Evolutionary conservation across 208 protist genomes (phyloP), one percentile per base, ranked within the genome.

Genomic region (Leishmania lainsoni): DNA sequence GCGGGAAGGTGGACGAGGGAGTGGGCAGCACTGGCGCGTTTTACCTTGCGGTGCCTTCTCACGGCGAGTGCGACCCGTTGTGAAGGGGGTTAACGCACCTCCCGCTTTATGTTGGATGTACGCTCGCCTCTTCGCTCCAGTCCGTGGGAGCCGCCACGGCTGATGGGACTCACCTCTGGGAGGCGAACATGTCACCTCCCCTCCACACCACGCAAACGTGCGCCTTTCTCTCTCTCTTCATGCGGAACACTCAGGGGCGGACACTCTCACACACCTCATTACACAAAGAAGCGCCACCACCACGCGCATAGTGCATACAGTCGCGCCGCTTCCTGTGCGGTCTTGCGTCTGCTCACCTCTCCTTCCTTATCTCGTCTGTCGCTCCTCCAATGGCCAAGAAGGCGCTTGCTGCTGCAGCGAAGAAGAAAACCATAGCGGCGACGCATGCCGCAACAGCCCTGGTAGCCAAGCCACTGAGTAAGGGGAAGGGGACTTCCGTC

Each of bases 311-410:
- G 5, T 42, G 29, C 42, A 72, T 3, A 52, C 68, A 10, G 22
- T 16, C 42, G 39, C n/a, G 42, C 68, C 26, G 22, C 68, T 32
- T 8, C 12, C 5, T 32, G 35, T n/a, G 42, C 68, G 29, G 20
- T 5, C 29, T 17, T 6, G 68, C 5, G 14, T 72, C 42, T 68
- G 9, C 58, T 63, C 10, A 32, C 63, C 48, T 51, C 22, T 72
- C 79, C 17, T n/a, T 58, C 65, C 48, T 35, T 59, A 32, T 79
- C 65, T 65, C 42, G 54, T n/a, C 29, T 32, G 20, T 49, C 39
- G 16, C 3, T 59, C 54, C 32, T 0, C 35, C 9, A 5, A 78
- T 54, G 79, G 79, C 72, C 52, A 78, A 78, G 45, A 78, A 78
- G 79, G 42, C 35, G 20, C 29, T 16, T 39, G 61, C 61, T 0